Evolutionary conservation across 805 yeast genomes (phyloP), one percentile per base, ranked within the genome.

Genomic region (Priceomyces carsonii): DNA sequence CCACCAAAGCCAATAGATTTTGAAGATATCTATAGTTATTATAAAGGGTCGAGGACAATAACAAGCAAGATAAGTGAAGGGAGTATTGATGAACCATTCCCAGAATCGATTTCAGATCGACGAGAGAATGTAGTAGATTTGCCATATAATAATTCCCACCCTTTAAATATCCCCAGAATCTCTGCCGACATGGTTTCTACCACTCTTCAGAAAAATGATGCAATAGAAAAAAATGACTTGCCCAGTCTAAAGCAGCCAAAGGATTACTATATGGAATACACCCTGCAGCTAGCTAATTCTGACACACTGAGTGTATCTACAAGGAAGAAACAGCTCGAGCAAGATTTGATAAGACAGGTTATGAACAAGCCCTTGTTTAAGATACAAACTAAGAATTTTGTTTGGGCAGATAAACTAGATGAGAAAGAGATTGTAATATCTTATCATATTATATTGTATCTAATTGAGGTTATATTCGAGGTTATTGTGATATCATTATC

Each of bases 351-450:
- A 5, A 50, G 46, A 29, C 37, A 44, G 23, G 66, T 63, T 2
- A 63, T 64, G 69, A 55, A 62, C 41, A 46, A 55, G 7, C 64
- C 69, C 1, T 40, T 62, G 22, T 35, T 55, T 14, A 28, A 47
- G 2, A 32, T 63, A 13, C 50, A 50, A 7, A 47, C 57, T 6
- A 33, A 39, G n/a, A 40, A 44, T 7, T 28, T 52, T 10, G 40
- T 44, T 5, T 47, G 47, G 3, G 33, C 31, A 7, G 43, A 45
- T 17, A 28, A 42, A 18, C 40, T 32, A 29, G 22, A 38, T 8
- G 50, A 40, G 17, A 32, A 33, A 23, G 42, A 35, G 4, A 32
- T 54, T 15, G 43, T 45, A 2, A 50, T 66, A 16, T 53, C 68
- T 1, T 48, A 52, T 20, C 55, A 55, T 29, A 53, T 55, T 29